Evolutionary conservation across 176 grass and related monocot genomes (phyloP), one percentile per base, ranked within the genome.

Genomic region (Otatea glauca): DNA sequence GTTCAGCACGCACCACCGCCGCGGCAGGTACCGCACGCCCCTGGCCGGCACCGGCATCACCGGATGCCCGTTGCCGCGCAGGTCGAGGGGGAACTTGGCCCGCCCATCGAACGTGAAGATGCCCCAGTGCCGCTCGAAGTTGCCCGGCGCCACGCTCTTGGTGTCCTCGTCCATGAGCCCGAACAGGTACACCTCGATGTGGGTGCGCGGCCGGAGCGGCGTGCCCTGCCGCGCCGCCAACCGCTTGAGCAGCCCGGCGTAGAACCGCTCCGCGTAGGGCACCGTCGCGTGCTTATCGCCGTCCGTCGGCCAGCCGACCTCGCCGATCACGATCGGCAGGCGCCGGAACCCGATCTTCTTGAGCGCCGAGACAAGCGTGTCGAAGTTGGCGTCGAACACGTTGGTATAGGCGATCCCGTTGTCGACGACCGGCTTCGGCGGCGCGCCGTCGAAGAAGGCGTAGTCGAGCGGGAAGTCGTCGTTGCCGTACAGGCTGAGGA

Each of bases 41-140:
- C 51, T 80, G 0, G 84, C 94, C 34, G 82, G 24, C 2, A 63
- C 67, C 3, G 81, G 88, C 68, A 56, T n/a, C 54, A 14, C 37
- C 20, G 81, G 42, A 17, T 79, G 65, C 16, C 74, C 92, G 9
- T 37, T 37, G 3, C 92, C 89, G 0, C 87, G 10, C 2, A 94
- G 79, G 72, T 97, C 94, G 68, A 97, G 89, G 35, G 29, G 20
- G 76, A 75, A 97, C 79, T 97, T 97, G 34, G 90, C 92, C 76
- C 88, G 90, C 0, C 92, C 94, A n/a, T 97, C 94, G 62, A 94
- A 97, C 4, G 89, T 77, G 70, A 83, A 24, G 59, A 94, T 69
- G 23, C 95, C 95, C 92, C 92, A 97, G 71, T 97, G 95, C 5
- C 90, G 77, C 82, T 97, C 91, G 70, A 97, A 97, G 88, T 93